Percentiles rank a stretch among this genome's conserved stretches.
Evolutionary conservation across 176 grass and related monocot species (phyloP).

Genomic region (Oryza punctata): DNA sequence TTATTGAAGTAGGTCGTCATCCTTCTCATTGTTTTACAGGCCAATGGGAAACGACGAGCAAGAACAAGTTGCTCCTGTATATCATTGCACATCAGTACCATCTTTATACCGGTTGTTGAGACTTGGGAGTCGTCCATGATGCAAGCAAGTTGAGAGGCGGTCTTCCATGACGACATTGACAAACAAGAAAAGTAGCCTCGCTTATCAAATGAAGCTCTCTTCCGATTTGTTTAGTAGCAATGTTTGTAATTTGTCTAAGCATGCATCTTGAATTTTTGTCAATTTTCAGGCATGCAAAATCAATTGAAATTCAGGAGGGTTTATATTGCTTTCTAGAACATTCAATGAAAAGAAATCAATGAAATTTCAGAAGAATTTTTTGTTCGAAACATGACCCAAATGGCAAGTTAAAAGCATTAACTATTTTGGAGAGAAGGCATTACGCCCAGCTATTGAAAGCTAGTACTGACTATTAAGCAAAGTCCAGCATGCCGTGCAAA

Average conservation of each 20-base stretch:
- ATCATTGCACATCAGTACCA: neutral
- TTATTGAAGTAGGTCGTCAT: constrained; percentile 35
- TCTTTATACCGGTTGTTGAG: neutral
- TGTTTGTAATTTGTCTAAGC: neutral
- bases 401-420: neutral
- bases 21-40: neutral
- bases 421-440: neutral
- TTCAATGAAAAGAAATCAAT: neutral
- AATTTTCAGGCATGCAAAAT: neutral
- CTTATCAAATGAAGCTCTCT: neutral
- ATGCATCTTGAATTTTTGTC: neutral
- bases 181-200: neutral
- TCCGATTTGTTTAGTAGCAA: neutral
- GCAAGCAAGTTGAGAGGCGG: neutral
- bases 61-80: constrained; percentile 28
- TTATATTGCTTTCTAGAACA: neutral
- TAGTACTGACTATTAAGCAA: neutral
- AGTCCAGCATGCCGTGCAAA: constrained; percentile 43
- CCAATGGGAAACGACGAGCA: constrained; percentile 9
- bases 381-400: neutral
- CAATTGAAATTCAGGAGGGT: neutral
- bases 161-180: neutral
- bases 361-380: neutral
- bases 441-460: too few relatives aligned
- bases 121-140: neutral